These are phyloP conservation scores for Moniliophthora roreri DNA, from an alignment of 1,284 basidiomycete genomes.

Conservation along the genomic window DNA sequence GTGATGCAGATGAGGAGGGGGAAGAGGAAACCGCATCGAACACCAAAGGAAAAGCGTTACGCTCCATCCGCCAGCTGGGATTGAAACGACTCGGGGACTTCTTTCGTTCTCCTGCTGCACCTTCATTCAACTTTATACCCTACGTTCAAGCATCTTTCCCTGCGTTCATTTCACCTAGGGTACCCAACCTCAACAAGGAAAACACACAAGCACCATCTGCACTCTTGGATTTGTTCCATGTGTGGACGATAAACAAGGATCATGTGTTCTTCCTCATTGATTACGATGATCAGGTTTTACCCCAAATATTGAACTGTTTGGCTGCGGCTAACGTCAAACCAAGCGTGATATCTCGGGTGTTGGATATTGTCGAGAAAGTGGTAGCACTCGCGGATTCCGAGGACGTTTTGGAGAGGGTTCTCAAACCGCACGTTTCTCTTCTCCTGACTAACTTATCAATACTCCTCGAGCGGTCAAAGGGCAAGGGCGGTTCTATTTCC, in stretches of 20 bases:
- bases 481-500: slow-evolving; percentile 31
- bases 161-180: slow-evolving; percentile 80
- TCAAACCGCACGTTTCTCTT: slow-evolving; percentile 76
- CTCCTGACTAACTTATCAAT: slow-evolving; percentile 76
- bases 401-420: slow-evolving; percentile 51
- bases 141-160: slow-evolving; percentile 73
- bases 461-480: slow-evolving; percentile 67
- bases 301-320: slow-evolving; percentile 82
- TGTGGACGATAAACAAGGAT: slow-evolving; percentile 69
- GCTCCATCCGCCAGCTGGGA: slow-evolving; percentile 78
- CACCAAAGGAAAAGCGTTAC: slow-evolving; percentile 39
- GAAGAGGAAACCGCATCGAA: slow-evolving; percentile 35
- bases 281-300: slow-evolving; percentile 71
- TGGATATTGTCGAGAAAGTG: slow-evolving; percentile 85
- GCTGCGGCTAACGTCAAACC: slow-evolving; percentile 87
- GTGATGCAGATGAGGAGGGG: slow-evolving; percentile 35
- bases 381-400: slow-evolving; percentile 55
- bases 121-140: slow-evolving; percentile 73
- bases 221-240: slow-evolving; percentile 83
- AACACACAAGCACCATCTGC: slow-evolving; percentile 94
- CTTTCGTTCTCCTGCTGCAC: slow-evolving; percentile 59
- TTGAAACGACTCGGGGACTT: slow-evolving; percentile 89
- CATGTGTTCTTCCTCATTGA: slow-evolving; percentile 66
- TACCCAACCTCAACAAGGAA: slow-evolving; percentile 76
- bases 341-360: slow-evolving; percentile 75